A percentile compares a stretch with the other conserved stretches of the same genome.
These are phyloP conservation scores for Colletotrichum ledebouriae DNA, from an alignment of 2,329 filamentous ascomycete species.

Conservation along the genomic window DNA sequence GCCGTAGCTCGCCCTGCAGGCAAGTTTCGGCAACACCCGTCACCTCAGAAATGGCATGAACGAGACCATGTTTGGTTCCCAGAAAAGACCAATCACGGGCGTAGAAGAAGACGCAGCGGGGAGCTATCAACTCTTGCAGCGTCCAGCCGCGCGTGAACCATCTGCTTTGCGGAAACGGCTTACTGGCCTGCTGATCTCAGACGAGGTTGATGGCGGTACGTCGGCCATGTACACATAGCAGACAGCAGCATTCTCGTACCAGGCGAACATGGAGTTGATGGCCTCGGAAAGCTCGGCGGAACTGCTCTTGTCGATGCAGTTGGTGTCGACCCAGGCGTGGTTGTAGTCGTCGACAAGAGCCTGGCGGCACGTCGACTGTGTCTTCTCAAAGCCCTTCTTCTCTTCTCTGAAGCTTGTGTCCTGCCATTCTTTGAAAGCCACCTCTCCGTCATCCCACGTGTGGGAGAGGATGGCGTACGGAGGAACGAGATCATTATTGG, in stretches of 20 bases:
- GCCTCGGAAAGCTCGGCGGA: constrained; percentile 31
- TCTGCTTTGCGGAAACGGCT: constrained; percentile 5
- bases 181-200: not conserved
- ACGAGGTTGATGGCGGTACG: not conserved
- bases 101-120: constrained; percentile 26
- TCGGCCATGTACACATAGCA: constrained; percentile 46
- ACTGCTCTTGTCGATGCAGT: constrained; percentile 30
- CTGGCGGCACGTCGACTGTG: not conserved
- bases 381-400: constrained; percentile 7
- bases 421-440: constrained; percentile 29
- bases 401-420: fast-evolving
- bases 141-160: constrained; percentile 44
- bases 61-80: not conserved
- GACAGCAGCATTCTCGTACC: constrained; percentile 41
- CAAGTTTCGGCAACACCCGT: not conserved
- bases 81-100: constrained; percentile 28
- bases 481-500: not conserved
- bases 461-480: constrained; percentile 42
- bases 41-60: not conserved
- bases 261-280: constrained; percentile 42
- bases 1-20: not conserved
- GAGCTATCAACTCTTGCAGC: constrained; percentile 40
- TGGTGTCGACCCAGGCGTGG: constrained; percentile 22
- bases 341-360: not conserved
- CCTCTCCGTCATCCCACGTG: constrained; percentile 35